Base-by-base conservation (phyloP, 2,329 filamentous ascomycete genomes). In the Herpotrichia juniperi region DNA sequence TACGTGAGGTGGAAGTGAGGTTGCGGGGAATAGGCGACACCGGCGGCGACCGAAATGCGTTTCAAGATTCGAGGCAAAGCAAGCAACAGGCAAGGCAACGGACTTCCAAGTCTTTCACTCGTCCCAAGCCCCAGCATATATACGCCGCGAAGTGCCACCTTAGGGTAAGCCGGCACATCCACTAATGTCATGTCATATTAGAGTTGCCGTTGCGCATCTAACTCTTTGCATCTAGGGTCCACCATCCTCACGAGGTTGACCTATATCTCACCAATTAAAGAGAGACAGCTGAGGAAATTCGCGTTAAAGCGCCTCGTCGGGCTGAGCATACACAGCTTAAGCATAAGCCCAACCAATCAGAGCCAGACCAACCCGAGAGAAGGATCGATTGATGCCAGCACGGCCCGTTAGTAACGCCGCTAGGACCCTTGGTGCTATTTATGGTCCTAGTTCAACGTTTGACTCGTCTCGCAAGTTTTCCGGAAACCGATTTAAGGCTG, bases 1-100 rank as follows among this genome's bases (percentile, higher is more conserved):
- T 45, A 16, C n/a, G 11, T 43, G 40, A 16, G n/a, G n/a, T n/a
- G n/a, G n/a, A n/a, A n/a, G n/a, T n/a, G n/a, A n/a, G n/a, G 6
- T 43, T 43, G 40, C 40, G 40, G 40, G 42, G 25, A 31, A 31
- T 17, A 17, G 7, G 40, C 7, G 28, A 45, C 16, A 37, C 34
- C 4, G n/a, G n/a, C 37, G 37, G 37, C 37, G 21, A 40, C 37
- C 21, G 37, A 40, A 40, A 40, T 3, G 19, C 5, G 19, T 25
- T 25, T 40, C 21, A 12, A 22, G 21, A 24, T 40, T 40, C 11
- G 37, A 14, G 37, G 37, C 37, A 40, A 21, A 24, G 37, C 37
- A n/a, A n/a, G n/a, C n/a, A n/a, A n/a, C n/a, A 14, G 37, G 37
- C 37, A 40, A 21, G 14, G 37, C 37, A 40, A 40, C 6, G n/a